phyloP scores from a whole-genome alignment of 345 rosid genomes.

The Alliaria petiolata region DNA sequence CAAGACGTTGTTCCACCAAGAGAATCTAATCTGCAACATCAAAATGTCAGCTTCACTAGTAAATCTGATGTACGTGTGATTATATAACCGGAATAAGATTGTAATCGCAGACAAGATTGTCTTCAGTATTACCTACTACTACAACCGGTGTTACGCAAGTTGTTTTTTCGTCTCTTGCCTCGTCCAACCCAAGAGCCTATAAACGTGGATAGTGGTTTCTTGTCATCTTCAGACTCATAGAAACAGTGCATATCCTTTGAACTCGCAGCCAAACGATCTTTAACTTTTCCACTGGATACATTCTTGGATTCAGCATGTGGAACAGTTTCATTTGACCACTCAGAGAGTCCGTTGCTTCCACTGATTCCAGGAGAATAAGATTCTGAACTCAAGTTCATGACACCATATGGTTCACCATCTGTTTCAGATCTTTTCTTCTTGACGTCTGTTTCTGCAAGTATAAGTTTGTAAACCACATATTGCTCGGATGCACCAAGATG shows the following conservation, averaged over 20 bases:
- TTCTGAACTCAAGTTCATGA: slow-evolving; percentile 48
- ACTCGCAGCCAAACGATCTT: slow-evolving; percentile 5
- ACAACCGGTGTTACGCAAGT: slow-evolving; percentile 44
- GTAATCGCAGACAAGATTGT: too few species aligned
- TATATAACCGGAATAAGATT: slow-evolving; percentile 19
- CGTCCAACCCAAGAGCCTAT: slow-evolving; percentile 25
- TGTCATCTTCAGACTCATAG: slow-evolving; percentile 45
- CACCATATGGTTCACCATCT: slow-evolving; percentile 30
- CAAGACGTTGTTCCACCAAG: slow-evolving; percentile 22
- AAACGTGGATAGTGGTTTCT: slow-evolving; percentile 39
- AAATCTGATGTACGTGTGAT: slow-evolving; percentile 30
- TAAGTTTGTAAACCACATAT: neutral
- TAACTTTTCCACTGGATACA: slow-evolving; percentile 27
- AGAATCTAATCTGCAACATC: slow-evolving; percentile 26
- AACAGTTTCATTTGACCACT: slow-evolving; percentile 42
- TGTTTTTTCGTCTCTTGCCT: slow-evolving; percentile 37
- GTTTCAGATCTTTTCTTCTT: slow-evolving; percentile 45
- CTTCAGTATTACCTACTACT: slow-evolving; percentile 23
- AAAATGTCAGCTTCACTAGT: slow-evolving; percentile 8
- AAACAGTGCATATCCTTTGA: slow-evolving; percentile 24
- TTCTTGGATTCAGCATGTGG: slow-evolving; percentile 39
- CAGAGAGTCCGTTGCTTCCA: slow-evolving; percentile 47
- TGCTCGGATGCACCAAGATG: neutral
- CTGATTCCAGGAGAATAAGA: slow-evolving; percentile 67
- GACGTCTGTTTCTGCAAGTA: slow-evolving; percentile 55